These are phyloP conservation scores for Heritiera fomes DNA, from an alignment of 345 rosid species.

Conservation along the genomic window DNA sequence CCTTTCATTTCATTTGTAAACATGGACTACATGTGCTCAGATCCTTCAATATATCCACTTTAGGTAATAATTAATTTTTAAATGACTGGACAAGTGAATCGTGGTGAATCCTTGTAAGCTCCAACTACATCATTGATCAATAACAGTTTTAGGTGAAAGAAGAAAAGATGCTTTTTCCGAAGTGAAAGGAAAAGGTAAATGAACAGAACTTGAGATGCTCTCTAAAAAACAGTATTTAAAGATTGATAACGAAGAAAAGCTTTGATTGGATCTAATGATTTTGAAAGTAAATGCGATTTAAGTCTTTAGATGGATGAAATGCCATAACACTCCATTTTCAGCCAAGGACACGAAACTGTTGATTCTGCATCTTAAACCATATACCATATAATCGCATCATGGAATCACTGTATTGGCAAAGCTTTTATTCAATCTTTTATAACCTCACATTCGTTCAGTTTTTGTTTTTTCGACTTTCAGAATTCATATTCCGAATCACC, in stretches of 20 bases:
- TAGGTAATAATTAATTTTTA: conserved; percentile 7
- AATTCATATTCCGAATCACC: neutral
- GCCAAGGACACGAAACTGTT: neutral
- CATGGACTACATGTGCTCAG: conserved; percentile 26
- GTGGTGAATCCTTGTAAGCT: too few relatives aligned
- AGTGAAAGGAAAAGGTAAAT: too few relatives aligned
- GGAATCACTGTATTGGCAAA: neutral
- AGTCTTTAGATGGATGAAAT: too few relatives aligned
- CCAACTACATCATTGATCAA: too few relatives aligned
- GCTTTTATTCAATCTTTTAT: neutral
- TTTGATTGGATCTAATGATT: too few relatives aligned
- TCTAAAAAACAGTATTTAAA: too few relatives aligned
- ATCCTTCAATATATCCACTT: conserved; percentile 18
- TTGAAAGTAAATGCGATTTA: too few relatives aligned
- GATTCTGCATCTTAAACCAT: neutral
- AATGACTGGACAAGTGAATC: neutral
- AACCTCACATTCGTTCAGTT: neutral
- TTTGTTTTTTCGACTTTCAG: neutral
- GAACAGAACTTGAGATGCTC: too few relatives aligned
- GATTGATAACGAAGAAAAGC: too few relatives aligned
- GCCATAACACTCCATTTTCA: neutral
- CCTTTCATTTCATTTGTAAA: conserved; percentile 22
- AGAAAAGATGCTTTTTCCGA: too few relatives aligned
- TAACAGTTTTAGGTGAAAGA: too few relatives aligned
- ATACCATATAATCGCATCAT: too few relatives aligned